Base-by-base conservation (phyloP, 2,329 filamentous ascomycete genomes). In the Aspergillus calidoustus region DNA sequence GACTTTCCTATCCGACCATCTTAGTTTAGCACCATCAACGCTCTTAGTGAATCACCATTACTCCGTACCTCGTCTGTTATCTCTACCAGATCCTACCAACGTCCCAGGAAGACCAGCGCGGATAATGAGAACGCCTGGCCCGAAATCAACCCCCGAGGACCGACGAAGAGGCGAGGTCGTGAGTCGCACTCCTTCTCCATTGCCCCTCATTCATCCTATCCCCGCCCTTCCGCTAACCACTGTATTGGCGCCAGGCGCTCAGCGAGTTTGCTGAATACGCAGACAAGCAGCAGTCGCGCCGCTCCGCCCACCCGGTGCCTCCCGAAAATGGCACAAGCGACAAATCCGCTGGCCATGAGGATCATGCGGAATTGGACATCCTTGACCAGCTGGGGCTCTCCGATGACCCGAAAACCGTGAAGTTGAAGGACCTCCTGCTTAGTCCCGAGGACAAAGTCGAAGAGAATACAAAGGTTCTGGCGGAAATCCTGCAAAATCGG, bases 201-300 rank as follows among this genome's bases (percentile, higher is more conserved):
- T 38, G 28, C 54, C 47, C 54, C 54, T 46, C 55, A 57, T 59
- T 43, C 22, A 41, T 28, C 54, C 48, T 23, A 44, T 31, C 51
- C 34, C 28, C 34, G 41, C 44, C 41, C 31, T 52, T 54, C 41
- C 66, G 38, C 48, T 61, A 66, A 57, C 58, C 61, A 9, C 53
- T 44, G 17, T 25, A 52, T 25, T 38, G 31, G 15, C 38, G 49
- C 31, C 59, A 89, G 86, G 93, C 94, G 13, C 85, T 99, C 59
- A 95, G 91, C 81, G 95, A 98, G 71, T 99, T 99, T 76, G 93
- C 93, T 77, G 95, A 99, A 72, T 98, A 97, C 72, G 95, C 97
- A 67, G 93, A 98, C 77, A 91, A 93, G 76, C 93, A 98, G 76
- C 95, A 98, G 77, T 88, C 89, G 25, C 75, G 72, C 28, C 77